Evolutionary conservation across 345 rosid species (phyloP).

Genomic region (Moringa oleifera): DNA sequence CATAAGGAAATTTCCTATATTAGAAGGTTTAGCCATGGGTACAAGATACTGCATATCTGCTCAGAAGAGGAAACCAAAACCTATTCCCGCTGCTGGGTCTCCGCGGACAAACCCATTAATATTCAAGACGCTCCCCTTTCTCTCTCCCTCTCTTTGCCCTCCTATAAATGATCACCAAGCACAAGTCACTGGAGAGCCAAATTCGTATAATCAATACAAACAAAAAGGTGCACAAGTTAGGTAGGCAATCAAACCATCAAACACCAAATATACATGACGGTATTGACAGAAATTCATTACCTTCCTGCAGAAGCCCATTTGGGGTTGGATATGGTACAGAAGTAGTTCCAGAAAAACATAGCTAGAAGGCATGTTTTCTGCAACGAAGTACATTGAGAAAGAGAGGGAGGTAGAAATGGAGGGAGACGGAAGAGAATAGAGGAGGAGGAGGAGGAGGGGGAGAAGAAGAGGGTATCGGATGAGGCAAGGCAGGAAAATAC

Average conservation of each 20-base stretch:
- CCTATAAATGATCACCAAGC: background rate
- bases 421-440: too few relatives aligned
- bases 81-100: background rate
- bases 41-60: background rate
- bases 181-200: background rate
- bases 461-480: too few relatives aligned
- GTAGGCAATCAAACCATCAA: background rate
- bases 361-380: constrained; percentile 9
- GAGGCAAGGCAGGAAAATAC: too few relatives aligned
- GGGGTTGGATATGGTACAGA: too few relatives aligned
- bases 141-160: background rate
- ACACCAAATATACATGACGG: too few relatives aligned
- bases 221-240: background rate
- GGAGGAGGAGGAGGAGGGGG: too few relatives aligned
- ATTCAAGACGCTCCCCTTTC: background rate
- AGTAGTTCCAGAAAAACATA: constrained; percentile 1
- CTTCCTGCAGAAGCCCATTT: background rate
- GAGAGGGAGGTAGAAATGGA: too few relatives aligned
- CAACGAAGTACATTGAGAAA: too few relatives aligned
- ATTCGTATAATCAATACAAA: background rate
- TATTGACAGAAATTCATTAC: background rate
- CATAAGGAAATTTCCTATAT: background rate
- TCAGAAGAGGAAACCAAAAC: background rate
- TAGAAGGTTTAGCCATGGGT: background rate
- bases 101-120: background rate